Base-by-base conservation (phyloP, 148 eudicot species). In the Chenopodium berlandieri region DNA sequence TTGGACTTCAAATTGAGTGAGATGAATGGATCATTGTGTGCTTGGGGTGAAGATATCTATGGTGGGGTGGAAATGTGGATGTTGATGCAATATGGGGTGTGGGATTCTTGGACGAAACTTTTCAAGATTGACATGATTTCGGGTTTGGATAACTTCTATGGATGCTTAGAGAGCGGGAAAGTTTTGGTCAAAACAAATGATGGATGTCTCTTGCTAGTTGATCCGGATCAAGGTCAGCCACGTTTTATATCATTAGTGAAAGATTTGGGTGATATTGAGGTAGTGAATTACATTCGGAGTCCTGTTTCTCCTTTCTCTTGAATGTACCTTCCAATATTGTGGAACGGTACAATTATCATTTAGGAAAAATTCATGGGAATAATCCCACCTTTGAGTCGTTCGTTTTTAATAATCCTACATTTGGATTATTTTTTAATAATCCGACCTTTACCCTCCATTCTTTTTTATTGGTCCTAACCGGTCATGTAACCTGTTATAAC, bases 11-110 rank as follows among this genome's bases (percentile, higher is more conserved):
- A 47, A 12, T 50, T 80, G 86, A 71, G 81, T 80, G 86, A 84
- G 78, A 80, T 84, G 76, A 54, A 48, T 30, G 86, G 81, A 25
- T 76, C 68, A 48, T 76, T 84, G 72, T 82, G 86, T 77, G 83
- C 52, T 63, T 84, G 86, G 86, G 54, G 9, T 71, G 75, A 76
- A 52, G 80, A 72, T 74, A 25, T 64, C 8, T 76, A 71, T 37
- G 81, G 83, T 69, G 73, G 64, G 73, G 63, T 80, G 50, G 86
- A 84, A 52, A 76, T 84, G 83, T 84, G 86, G 86, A 71, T 71
- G 47, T 37, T 84, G 52, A 72, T 46, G 76, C 60, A 77, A 27
- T 80, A 84, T 65, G 81, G 86, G 58, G 58, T 23, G 16, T 80
- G 81, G 78, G 81, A 84, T 11, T 71, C 86, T 8, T 84, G 86